Conservation (phyloP, 2,329 filamentous ascomycete genomes). For the Ceratocystis ficicola region DNA sequence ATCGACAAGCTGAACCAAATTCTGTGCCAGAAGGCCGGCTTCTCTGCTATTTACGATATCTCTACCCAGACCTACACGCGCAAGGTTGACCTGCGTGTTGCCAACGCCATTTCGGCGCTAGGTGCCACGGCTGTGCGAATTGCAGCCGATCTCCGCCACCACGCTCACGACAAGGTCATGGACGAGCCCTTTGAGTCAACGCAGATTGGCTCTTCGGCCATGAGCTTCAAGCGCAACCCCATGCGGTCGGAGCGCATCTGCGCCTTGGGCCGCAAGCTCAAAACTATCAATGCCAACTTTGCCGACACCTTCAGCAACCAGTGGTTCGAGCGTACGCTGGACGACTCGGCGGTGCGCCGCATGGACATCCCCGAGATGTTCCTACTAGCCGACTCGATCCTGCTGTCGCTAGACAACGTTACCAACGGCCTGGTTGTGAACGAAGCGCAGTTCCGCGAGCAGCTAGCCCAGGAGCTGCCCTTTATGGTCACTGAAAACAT, state of each 20-base stretch:
- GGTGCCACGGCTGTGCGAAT: conserved; percentile 65
- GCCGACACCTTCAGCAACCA: conserved; percentile 29
- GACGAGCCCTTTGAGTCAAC: conserved; percentile 63
- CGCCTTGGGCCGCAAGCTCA: conserved; percentile 36
- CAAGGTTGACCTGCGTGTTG: conserved; percentile 67
- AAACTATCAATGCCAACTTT: conserved; percentile 31
- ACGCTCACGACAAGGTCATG: conserved; percentile 62
- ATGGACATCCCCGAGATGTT: conserved; percentile 56
- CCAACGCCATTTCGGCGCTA: conserved; percentile 67
- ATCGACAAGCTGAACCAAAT: conserved; percentile 44
- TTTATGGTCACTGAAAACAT: conserved; percentile 64
- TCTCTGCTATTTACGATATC: conserved; percentile 39
- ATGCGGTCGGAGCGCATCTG: conserved; percentile 40
- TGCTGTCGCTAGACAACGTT: conserved; percentile 57
- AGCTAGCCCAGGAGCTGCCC: conserved; percentile 63
- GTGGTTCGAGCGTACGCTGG: conserved; percentile 54
- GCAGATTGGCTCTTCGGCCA: conserved; percentile 59
- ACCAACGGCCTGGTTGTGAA: conserved; percentile 64
- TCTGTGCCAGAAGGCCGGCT: conserved; percentile 45
- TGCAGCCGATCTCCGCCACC: conserved; percentile 58
- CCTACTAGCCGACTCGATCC: conserved; percentile 55
- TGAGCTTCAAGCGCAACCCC: conserved; percentile 39
- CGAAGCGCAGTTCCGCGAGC: conserved; percentile 55
- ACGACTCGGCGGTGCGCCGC: conserved; percentile 57
- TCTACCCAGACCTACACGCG: conserved; percentile 55